Base-by-base conservation (phyloP, 1,139 yeast genomes). In the Hansenula anomala region DNA sequence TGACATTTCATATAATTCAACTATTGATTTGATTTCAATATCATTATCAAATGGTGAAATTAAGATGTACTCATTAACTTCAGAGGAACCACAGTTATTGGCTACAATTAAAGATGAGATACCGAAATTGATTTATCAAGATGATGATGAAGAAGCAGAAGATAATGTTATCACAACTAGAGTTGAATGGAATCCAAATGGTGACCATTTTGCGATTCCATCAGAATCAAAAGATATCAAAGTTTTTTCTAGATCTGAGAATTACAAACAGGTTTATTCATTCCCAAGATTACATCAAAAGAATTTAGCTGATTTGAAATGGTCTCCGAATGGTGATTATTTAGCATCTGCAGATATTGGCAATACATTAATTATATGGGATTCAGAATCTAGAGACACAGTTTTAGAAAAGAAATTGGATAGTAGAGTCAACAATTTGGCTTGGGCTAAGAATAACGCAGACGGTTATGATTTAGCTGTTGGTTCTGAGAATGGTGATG, bases 21-120 rank as follows among this genome's bases (percentile, higher is more conserved):
- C 71, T 8, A 82, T 83, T 4, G 84, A 78, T 48, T 52, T 78
- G 28, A 57, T 85, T 18, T 71, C 88, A 0, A 72, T 81, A 2
- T 72, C 89, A 14, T 70, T 82, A 38, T 67, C 85, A 10, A 83
- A 78, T 59, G 95, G 96, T 11, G 69, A 67, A 30, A 62, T 88
- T 20, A 73, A 75, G 33, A 64, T 92, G 33, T 86, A 72, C 54
- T 80, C 88, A 0, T 72, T 83, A 26, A 70, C 71, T 2, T 64
- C 75, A 1, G 59, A 60, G 14, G 52, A 57, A 14, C 73, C 75
- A 4, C 56, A 59, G 36, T 52, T 63, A 33, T 49, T 69, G 3
- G 59, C 75, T 34, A 67, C 73, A 1, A 57, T 83, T 14, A 54
- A 63, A 2, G 69, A 66, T 20, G 63, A 64, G 27, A 56, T 76